Base-by-base conservation (phyloP, 345 rosid genomes). In the Eucalyptus cloeziana region DNA sequence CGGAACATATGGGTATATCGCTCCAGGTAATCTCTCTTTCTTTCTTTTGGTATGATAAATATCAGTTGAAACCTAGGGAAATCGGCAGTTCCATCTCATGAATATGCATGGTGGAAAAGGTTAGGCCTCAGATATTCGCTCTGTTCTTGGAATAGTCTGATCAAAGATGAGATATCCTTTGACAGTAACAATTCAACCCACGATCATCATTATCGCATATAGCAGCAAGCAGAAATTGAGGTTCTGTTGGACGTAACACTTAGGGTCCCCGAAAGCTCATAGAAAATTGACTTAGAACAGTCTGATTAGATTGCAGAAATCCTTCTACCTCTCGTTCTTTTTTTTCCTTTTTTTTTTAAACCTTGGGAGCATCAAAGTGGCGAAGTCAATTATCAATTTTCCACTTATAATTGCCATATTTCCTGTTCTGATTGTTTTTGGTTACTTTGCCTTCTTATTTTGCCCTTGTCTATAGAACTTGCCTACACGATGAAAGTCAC, bases 401-500 rank as follows among this genome's bases (percentile, higher is more conserved):
- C 47, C 85, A 21, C 85, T 76, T 21, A 56, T 27, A 47, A 31
- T 60, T 17, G 45, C 50, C 49, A 58, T 54, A 50, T 37, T 22
- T 43, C 47, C 87, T 40, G n/a, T 58, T 33, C 43, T 25, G 30
- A 11, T 64, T 40, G 19, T 81, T 27, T 25, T 37, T 8, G 33
- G 6, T 52, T 22, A 33, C 40, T 31, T 43, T 25, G 24, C 16
- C n/a, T 89, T 49, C 64, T 31, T 22, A 30, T 54, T 54, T 31
- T 86, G 44, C 51, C 13, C 21, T n/a, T 25, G 45, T 64, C 37
- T 83, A 91, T 87, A 92, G 94, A 92, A 79, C 88, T 92, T 60
- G 94, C 93, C 81, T 92, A 92, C 86, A 91, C 94, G 14, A 89
- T 90, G 91, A 87, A 86, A 86, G 88, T 90, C n/a, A 91, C 88